phyloP scores from a whole-genome alignment of 495 filamentous ascomycete genomes.

The Geoglossum glabrum region DNA sequence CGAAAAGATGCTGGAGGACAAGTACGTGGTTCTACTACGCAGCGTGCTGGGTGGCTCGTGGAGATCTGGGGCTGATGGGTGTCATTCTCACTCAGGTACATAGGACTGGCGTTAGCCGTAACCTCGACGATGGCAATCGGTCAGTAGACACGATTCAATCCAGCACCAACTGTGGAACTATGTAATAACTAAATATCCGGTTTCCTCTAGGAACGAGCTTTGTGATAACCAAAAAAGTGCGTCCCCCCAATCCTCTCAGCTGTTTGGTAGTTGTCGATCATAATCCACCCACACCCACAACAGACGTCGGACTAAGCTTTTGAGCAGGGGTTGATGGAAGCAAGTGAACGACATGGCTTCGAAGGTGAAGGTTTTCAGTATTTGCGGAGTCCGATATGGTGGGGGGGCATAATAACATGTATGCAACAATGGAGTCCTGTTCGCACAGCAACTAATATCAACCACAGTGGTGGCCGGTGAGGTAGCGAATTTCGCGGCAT shows the following conservation, averaged over 20 bases:
- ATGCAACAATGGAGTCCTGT: constrained; percentile 16
- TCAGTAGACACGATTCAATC: constrained; percentile 22
- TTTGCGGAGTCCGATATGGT: constrained; percentile 82
- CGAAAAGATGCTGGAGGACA: constrained; percentile 61
- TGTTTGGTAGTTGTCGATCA: neutral
- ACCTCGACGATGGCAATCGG: constrained; percentile 85
- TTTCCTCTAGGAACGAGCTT: constrained; percentile 56
- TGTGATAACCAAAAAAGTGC: constrained; percentile 82
- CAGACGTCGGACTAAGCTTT: neutral
- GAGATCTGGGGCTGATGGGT: constrained; percentile 16
- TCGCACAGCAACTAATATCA: neutral
- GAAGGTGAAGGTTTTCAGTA: constrained; percentile 94
- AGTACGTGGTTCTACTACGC: constrained; percentile 33
- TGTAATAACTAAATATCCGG: constrained; percentile 13
- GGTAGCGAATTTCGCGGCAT: constrained; percentile 89
- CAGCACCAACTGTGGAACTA: neutral
- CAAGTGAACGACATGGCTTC: constrained; percentile 79
- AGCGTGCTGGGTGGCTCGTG: constrained; percentile 8
- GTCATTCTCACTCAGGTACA: constrained; percentile 40
- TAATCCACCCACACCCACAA: neutral
- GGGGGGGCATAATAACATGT: constrained; percentile 80
- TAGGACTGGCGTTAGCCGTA: constrained; percentile 77
- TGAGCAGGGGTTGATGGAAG: constrained; percentile 64
- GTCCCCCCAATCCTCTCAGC: constrained; percentile 11
- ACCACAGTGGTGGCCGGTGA: constrained; percentile 55